Conservation (phyloP, 176 grass and related monocot species). For the Musa schizocarpa region DNA sequence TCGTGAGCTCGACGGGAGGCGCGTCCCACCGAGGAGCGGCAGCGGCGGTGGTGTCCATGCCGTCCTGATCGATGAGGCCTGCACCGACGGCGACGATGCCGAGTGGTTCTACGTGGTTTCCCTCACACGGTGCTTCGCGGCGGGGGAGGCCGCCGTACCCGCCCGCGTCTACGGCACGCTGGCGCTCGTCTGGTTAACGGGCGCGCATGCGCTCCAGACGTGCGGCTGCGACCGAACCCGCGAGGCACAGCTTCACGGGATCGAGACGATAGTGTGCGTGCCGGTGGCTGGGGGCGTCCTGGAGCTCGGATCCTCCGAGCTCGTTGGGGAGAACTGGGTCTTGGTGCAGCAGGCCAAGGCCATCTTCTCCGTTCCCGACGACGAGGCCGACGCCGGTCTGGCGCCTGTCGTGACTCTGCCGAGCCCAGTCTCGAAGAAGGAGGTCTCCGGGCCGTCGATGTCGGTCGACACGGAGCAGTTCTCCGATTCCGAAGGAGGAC, state of each 20-base stretch:
- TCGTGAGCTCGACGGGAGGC: conserved; percentile 3
- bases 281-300: conserved; percentile 22
- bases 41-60: background rate
- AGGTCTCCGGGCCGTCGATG: conserved; percentile 2
- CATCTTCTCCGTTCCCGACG: conserved; percentile 1
- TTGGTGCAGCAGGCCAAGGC: conserved; percentile 19
- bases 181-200: conserved; percentile 21
- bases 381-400: background rate
- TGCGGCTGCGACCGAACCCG: conserved; percentile 18
- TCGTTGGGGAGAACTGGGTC: conserved; percentile 15
- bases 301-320: conserved; percentile 27
- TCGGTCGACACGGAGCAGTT: conserved; percentile 14
- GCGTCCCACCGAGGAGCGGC: background rate
- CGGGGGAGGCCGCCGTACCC: background rate
- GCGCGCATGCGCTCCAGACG: conserved; percentile 6
- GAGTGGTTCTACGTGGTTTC: conserved; percentile 37
- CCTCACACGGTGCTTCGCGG: conserved; percentile 23
- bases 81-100: conserved; percentile 11
- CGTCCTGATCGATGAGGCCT: background rate
- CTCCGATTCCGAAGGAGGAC: conserved; percentile 20
- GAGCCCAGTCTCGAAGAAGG: background rate
- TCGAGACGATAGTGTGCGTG: conserved; percentile 28
- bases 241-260: conserved; percentile 25
- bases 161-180: background rate
- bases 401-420: background rate